Evolutionary conservation across 257 asterid genomes (phyloP), one percentile per base, ranked within the genome.

Genomic region (Asclepias syriaca): DNA sequence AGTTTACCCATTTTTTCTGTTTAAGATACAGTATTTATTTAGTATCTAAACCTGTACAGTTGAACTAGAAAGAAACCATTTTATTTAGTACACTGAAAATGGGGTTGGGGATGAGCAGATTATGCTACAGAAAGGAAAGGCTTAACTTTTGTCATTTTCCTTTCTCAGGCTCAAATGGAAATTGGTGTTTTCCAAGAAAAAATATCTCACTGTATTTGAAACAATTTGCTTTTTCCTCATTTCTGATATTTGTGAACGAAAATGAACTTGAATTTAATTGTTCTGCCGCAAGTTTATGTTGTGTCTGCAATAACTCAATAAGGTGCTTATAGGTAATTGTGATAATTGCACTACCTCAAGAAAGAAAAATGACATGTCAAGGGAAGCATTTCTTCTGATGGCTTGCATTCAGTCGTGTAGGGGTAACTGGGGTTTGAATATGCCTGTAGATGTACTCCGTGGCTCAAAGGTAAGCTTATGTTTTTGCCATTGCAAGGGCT

Each of bases 371-470:
- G 94, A 93, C 73, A 69, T 91, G 89, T 88, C 98, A 34, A 85
- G 92, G 78, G 98, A 93, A 81, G 96, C 97, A 75, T 93, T 86
- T 89, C 97, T 93, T 85, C 84, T 93, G 65, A 77, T 93, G 84
- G 96, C 87, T 51, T 90, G 97, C 84, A 81, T 91, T 81, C 93
- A 82, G 54, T 74, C 96, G 24, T 93, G 97, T 22, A 82, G 91
- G 72, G 96, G 97, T 67, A 78, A 87, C 60, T 93, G 92, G 93
- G 98, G 98, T 65, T 91, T 93, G 77, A 93, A 93, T 83, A 74
- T 93, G 80, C 97, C 97, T 8, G 77, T 93, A 24, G 97, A 89
- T 80, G 90, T 91, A 77, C 98, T 93, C 79, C 97, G 96, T 56
- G 98, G 98, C 77, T 93, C 98, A 78, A 87, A 88, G 80, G 98